Evolutionary conservation across 176 grass and related monocot species (phyloP).

Genomic region (Stipa capillata): DNA sequence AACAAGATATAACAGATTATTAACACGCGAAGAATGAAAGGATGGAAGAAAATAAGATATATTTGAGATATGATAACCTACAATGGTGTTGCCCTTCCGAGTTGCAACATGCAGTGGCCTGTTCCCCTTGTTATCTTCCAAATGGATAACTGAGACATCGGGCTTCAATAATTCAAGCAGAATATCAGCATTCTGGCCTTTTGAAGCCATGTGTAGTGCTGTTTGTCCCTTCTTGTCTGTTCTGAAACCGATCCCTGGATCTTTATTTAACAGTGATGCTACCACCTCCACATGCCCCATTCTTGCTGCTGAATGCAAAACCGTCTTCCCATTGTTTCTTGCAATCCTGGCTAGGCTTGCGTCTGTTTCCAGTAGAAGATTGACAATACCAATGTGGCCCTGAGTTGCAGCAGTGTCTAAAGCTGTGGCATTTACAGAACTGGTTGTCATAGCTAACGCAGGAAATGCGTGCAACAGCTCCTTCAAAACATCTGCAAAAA

Average conservation of each 20-base stretch:
- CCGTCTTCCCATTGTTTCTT: slow-evolving; percentile 90
- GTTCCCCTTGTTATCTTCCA: slow-evolving; percentile 86
- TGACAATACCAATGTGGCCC: slow-evolving; percentile 76
- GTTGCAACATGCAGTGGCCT: slow-evolving; percentile 84
- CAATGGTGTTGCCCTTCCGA: slow-evolving; percentile 76
- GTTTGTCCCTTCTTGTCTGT: slow-evolving; percentile 94
- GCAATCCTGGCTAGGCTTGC: slow-evolving; percentile 76
- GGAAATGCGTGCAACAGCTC: slow-evolving; percentile 68
- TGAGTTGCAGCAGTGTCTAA: slow-evolving; percentile 86
- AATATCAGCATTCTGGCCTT: slow-evolving; percentile 84
- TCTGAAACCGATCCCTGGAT: slow-evolving; percentile 76
- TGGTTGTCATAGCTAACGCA: slow-evolving; percentile 88
- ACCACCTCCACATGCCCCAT: slow-evolving; percentile 91
- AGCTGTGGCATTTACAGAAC: slow-evolving; percentile 87
- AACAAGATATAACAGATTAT: not conserved
- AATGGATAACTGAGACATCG: slow-evolving; percentile 63
- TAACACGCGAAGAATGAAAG: not conserved
- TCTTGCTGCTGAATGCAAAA: slow-evolving; percentile 89
- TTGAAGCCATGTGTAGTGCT: slow-evolving; percentile 91
- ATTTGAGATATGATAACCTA: slow-evolving; percentile 31
- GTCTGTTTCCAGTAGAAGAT: slow-evolving; percentile 87
- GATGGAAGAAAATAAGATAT: not conserved
- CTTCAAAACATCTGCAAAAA: slow-evolving; percentile 72
- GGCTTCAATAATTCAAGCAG: slow-evolving; percentile 69
- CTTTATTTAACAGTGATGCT: slow-evolving; percentile 70